These are phyloP conservation scores for Macaranga tanarius DNA, from an alignment of 441 rosid genomes.

Conservation along the genomic window DNA sequence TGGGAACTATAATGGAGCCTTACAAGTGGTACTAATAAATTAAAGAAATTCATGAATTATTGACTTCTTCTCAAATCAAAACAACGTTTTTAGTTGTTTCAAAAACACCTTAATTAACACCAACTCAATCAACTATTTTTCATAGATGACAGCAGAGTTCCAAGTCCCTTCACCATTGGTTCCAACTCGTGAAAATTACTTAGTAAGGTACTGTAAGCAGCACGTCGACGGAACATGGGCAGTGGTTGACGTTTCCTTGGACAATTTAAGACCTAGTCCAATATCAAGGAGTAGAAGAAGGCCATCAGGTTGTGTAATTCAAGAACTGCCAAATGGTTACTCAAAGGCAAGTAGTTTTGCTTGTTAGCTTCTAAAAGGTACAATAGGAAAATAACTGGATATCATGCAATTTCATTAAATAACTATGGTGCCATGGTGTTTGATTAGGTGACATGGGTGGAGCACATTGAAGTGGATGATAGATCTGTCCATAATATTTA, in stretches of 20 bases:
- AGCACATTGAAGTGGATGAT: slow-evolving; percentile 89
- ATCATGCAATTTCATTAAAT: not conserved
- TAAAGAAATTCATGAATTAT: not conserved
- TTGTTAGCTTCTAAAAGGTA: too few species aligned
- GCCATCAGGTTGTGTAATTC: slow-evolving; percentile 91
- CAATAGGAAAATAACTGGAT: too few species aligned
- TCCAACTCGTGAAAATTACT: slow-evolving; percentile 80
- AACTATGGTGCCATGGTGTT: slow-evolving; percentile 16
- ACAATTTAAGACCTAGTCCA: slow-evolving; percentile 53
- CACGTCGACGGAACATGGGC: slow-evolving; percentile 90
- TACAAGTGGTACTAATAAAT: slow-evolving; percentile 87
- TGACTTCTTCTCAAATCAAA: too few species aligned
- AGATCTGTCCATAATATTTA: slow-evolving; percentile 70
- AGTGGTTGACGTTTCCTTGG: slow-evolving; percentile 91
- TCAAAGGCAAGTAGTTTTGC: slow-evolving; percentile 58
- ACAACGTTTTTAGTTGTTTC: too few species aligned
- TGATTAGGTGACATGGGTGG: slow-evolving; percentile 84
- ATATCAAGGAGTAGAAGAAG: slow-evolving; percentile 68
- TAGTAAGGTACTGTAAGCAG: slow-evolving; percentile 86
- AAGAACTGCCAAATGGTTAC: slow-evolving; percentile 87
- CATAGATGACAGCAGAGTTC: slow-evolving; percentile 89
- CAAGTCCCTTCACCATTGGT: slow-evolving; percentile 93
- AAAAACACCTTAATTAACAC: not conserved
- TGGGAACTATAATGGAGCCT: slow-evolving; percentile 93
- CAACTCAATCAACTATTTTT: not conserved